A percentile compares a stretch with the other conserved stretches of the same genome.
Evolutionary conservation across 176 grass and related monocot species (phyloP).

Genomic region (Echinochloa phyllopogon): DNA sequence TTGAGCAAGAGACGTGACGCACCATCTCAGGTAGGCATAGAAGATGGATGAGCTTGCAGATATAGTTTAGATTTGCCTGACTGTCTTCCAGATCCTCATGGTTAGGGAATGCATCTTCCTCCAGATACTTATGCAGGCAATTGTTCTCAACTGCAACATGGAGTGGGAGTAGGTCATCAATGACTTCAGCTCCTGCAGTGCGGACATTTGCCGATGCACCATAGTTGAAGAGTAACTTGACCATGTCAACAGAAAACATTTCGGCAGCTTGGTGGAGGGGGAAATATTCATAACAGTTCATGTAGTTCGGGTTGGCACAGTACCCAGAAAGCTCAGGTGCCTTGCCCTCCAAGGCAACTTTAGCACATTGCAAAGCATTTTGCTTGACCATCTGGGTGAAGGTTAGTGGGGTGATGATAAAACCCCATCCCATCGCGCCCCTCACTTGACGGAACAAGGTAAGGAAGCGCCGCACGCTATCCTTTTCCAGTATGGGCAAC

Average conservation of each 20-base stretch:
- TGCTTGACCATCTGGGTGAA: background rate
- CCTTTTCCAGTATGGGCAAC: background rate
- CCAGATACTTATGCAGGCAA: conserved; percentile 46
- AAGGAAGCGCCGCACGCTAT: background rate
- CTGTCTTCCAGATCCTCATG: background rate
- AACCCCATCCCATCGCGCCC: background rate
- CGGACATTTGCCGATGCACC: conserved; percentile 29
- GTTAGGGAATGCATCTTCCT: conserved; percentile 31
- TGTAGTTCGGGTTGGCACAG: conserved; percentile 41
- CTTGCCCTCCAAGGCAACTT: conserved; percentile 30
- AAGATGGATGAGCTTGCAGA: background rate
- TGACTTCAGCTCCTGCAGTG: background rate
- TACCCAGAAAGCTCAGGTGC: background rate
- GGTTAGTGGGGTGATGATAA: conserved; percentile 29
- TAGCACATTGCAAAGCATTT: conserved; percentile 40
- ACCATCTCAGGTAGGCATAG: background rate
- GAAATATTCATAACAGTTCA: conserved; percentile 18
- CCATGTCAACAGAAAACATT: conserved; percentile 32
- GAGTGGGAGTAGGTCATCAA: conserved; percentile 39
- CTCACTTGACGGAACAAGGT: background rate
- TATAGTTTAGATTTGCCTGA: background rate
- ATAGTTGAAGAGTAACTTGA: conserved; percentile 16
- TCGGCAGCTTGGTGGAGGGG: conserved; percentile 40
- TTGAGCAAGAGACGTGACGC: background rate
- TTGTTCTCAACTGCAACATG: conserved; percentile 46